Evolutionary conservation across 352 stramenopile genomes (phyloP), one percentile per base, ranked within the genome.

Genomic region (Phytophthora brassicae): DNA sequence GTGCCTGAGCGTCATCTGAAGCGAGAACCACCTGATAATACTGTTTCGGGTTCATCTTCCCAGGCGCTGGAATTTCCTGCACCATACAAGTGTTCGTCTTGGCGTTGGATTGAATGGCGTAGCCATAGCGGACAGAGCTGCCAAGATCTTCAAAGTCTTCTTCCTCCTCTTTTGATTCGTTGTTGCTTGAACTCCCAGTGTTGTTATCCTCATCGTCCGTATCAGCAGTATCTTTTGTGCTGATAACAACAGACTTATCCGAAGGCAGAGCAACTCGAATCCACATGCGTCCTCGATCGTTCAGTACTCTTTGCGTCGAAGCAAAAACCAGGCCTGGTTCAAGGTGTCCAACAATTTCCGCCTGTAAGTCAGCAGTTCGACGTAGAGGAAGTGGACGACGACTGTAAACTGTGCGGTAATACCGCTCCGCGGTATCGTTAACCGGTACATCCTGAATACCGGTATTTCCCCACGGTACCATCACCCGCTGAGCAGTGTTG

Each of bases 31-130:
- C 61, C 28, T 88, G 83, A 24, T 83, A 88, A 29, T 77, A 81
- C 44, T 86, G 67, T 45, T 74, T 77, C n/a, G 77, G 70, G 11
- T 67, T 61, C 72, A 88, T 77, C 29, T 90, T 90, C 0, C 77
- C 68, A 6, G 83, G 77, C 1, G 66, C 14, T 11, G 76, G 53
- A 29, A 92, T 88, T 60, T 92, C 84, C 45, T 86, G 79, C 1
- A 92, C 71, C 77, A 92, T 86, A 43, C 79, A 89, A 7, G 74
- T 72, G 38, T 92, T 92, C 2, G 78, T 90, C 67, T 88, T 89
- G 35, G 81, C 79, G 42, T 88, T 89, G 13, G 77, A 88, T 62
- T 90, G 83, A 47, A 92, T 86, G n/a, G 64, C 79, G 28, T 86
- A 92, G 23, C 80, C 83, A 29, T 86, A 91, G 33, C 47, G 68